Evolutionary conservation across 73 alveolate species (phyloP), one percentile per base, ranked within the genome.

Genomic region (Diophrys appendiculata): DNA sequence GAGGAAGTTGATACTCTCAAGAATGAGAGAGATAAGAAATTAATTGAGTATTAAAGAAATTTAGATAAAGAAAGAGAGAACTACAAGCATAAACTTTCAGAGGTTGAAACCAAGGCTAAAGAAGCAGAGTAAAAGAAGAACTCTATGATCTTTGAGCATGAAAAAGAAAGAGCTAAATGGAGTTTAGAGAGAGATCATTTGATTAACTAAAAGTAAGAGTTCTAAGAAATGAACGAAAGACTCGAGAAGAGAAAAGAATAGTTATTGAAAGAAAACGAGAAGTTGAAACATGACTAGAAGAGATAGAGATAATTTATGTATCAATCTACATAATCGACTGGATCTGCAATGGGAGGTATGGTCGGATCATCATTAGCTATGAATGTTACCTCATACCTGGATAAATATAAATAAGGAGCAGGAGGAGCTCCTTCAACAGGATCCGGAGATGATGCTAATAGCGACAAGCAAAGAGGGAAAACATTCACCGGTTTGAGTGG

Each of bases 161-260:
- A 92, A 76, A 92, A 92, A 84, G 97, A 92, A 76, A 83, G 92
- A 80, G 95, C 97, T 13, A 92, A 88, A 80, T 88, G 95, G 95
- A 82, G 81, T 28, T 77, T 88, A 0, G 97, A 92, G 76, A 92
- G 81, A 81, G 95, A 88, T 77, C 79, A 88, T 78, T 67, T 88
- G 30, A 22, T 30, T 5, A 64, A 85, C 24, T 80, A 92, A 76
- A 80, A 82, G 74, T 25, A 81, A 24, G 94, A 88, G 52, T 83
- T 85, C 71, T 43, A 69, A 68, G 97, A 92, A 64, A 72, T 68
- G 69, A 65, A 69, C 52, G 73, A 77, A 18, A 54, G 86, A 81
- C 72, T 88, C 11, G 86, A 80, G 72, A 84, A 82, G 75, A 92
- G 80, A 64, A 64, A 80, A 29, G 97, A 92, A 75, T 32, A 25